Evolutionary conservation across 306 rosid genomes (phyloP), one percentile per base, ranked within the genome.

Genomic region (Leucaena leucocephala): DNA sequence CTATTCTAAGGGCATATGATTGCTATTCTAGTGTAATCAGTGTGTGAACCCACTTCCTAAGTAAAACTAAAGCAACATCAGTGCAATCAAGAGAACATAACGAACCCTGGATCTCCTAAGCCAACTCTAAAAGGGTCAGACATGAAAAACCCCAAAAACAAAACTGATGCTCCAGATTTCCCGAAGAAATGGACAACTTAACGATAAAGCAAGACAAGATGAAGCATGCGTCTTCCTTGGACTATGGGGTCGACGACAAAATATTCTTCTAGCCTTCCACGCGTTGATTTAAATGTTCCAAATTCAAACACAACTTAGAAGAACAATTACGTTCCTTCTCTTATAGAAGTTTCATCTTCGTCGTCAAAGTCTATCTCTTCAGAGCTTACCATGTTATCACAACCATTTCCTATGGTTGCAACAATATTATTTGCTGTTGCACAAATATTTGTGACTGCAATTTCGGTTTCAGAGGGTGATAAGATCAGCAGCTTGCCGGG

Each of bases 401-500:
- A 74, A 5, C 52, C 80, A 36, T 78, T 84, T 76, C 21, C 84
- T 75, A 8, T 84, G 63, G 71, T 89, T 81, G 35, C 85, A 33
- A 66, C 81, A 35, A 34, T 43, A 35, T 35, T 82, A 21, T 4
- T 79, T 65, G 75, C 66, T 35, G 3, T 74, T 48, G 54, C 80
- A 46, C 82, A 79, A 66, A 21, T 49, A 36, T 12, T 61, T 83
- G 72, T 80, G 70, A 40, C 88, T 27, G 80, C 77, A 14, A 81
- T 73, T 65, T 81, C 83, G 57, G 69, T 54, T 74, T 38, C 66
- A 39, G 77, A 78, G 45, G 76, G 54, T 61, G 98, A 92, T 74
- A 85, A 82, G 75, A 82, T 92, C 62, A 68, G 49, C 21, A 69
- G 58, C 45, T 63, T 94, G 22, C 98, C 97, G 13, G 97, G 91